Evolutionary conservation across 495 filamentous ascomycete genomes (phyloP), one percentile per base, ranked within the genome.

Genomic region (Aspergillus nanangensis): DNA sequence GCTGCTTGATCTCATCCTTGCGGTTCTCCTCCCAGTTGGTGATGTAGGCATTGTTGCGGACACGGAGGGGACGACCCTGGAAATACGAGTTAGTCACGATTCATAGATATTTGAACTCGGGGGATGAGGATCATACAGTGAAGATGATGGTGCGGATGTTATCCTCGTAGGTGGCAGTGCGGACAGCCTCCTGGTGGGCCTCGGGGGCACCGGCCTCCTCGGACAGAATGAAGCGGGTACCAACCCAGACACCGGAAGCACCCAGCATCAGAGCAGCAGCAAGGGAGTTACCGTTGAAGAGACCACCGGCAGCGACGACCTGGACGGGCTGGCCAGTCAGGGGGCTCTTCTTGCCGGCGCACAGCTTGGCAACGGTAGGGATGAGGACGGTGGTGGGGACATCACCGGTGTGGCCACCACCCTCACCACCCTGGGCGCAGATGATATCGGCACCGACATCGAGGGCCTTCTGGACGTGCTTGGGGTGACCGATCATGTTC

Each of bases 401-500:
- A 66, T 91, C 84, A 53, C 90, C 90, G 21, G 90, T 95, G 74
- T 95, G 90, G 41, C 90, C 88, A 62, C 89, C 90, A 44, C 90
- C 90, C 65, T 95, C 90, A 50, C 90, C 88, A 63, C 90, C 90
- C 66, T 95, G 90, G 21, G 90, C 90, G 69, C 90, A 95, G 67
- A 95, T 95, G 52, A 95, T 84, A 65, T 95, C 90, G 49, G 77
- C 84, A 56, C 93, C 93, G 39, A 88, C 78, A 15, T 88, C 92
- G 45, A 98, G 76, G 63, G 86, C 86, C 78, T 96, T 97, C 63
- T 84, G 76, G 38, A 96, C 91, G 73, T 98, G 93, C 80, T 98
- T 98, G 52, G 94, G 94, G 79, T 97, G 93, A 45, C 92, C 93
- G 65, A 98, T 94, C 93, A 98, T 98, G 82, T 98, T 98, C 93